Percentiles rank a stretch among this genome's conserved stretches.
phyloP scores from a whole-genome alignment of 768 basidiomycete species.

The Tricholoma hemisulphureum region DNA sequence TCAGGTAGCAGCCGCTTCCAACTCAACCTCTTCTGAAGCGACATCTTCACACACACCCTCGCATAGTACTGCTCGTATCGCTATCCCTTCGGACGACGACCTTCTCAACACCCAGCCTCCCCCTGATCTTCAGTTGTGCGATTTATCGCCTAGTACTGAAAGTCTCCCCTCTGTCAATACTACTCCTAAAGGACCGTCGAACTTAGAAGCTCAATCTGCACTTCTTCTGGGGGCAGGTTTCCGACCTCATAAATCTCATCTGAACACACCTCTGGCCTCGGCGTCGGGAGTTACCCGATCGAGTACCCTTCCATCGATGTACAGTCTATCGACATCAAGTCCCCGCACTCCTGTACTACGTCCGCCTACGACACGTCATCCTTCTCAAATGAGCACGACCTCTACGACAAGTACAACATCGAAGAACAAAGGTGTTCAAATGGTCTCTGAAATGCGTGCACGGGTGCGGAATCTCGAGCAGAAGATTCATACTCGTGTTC shows the following conservation, averaged over 20 bases:
- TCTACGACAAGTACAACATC: conserved; percentile 50
- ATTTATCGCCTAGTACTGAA: conserved; percentile 48
- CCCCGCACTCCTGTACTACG: conserved; percentile 47
- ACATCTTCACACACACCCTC: conserved; percentile 33
- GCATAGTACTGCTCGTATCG: conserved; percentile 25
- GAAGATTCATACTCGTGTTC: conserved; percentile 85
- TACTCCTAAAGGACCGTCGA: conserved; percentile 39
- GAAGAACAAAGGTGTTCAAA: conserved; percentile 82
- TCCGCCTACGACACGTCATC: conserved; percentile 35
- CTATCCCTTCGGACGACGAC: conserved; percentile 49
- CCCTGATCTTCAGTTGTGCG: conserved; percentile 58
- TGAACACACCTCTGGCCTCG: conserved; percentile 42
- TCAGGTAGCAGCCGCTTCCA: conserved; percentile 50
- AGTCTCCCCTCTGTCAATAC: conserved; percentile 34
- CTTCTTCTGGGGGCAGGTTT: conserved; percentile 54
- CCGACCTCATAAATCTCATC: conserved; percentile 42
- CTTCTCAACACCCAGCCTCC: conserved; percentile 59
- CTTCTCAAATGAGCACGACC: conserved; percentile 39
- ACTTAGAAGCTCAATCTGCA: conserved; percentile 42
- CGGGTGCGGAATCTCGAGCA: conserved; percentile 80
- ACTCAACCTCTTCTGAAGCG: conserved; percentile 23
- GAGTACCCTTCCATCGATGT: conserved; percentile 52
- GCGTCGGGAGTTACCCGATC: conserved; percentile 51
- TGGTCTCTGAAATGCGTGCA: conserved; percentile 91
- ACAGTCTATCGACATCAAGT: conserved; percentile 40